These are phyloP conservation scores for Sambucus nigra DNA, from an alignment of 129 eudicot species.

Conservation along the genomic window DNA sequence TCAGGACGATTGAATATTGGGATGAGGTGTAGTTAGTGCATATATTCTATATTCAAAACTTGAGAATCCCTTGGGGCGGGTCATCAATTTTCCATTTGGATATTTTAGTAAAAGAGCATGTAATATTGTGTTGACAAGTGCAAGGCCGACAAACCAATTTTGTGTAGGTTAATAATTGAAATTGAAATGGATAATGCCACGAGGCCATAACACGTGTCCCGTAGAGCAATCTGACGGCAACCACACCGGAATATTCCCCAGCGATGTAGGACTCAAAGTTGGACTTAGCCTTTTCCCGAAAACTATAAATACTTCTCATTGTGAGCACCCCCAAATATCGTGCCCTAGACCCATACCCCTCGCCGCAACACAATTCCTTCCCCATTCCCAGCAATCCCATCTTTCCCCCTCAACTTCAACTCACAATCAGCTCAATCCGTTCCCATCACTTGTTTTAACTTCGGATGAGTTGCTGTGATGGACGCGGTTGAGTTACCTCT, in stretches of 20 bases:
- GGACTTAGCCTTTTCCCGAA: conserved; percentile 76
- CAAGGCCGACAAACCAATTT: no score
- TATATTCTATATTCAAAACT: no score
- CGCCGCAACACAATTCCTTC: conserved; percentile 48
- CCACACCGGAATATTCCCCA: conserved; percentile 42
- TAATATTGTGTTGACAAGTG: no score
- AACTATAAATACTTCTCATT: conserved; percentile 72
- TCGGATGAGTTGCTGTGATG: conserved; percentile 24
- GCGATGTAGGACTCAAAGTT: conserved; percentile 26
- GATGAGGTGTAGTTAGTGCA: no score
- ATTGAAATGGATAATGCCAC: conserved; percentile 24
- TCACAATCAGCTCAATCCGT: conserved; percentile 16
- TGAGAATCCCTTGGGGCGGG: no score
- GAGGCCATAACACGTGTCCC: conserved; percentile 7
- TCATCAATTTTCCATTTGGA: no score
- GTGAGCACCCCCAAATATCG: conserved; percentile 18
- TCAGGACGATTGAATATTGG: no score
- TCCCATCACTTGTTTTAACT: no score
- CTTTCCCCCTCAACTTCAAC: conserved; percentile 1
- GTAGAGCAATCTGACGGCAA: conserved; percentile 8
- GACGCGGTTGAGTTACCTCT: conserved; percentile 40
- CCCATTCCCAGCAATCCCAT: conserved; percentile 1
- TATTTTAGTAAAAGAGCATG: no score
- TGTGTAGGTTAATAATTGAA: no score
- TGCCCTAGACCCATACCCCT: conserved; percentile 52